A percentile compares a stretch with the other conserved stretches of the same genome.
These are phyloP conservation scores for Periglandula ipomoeae DNA, from an alignment of 2,329 filamentous ascomycete species.

Conservation along the genomic window DNA sequence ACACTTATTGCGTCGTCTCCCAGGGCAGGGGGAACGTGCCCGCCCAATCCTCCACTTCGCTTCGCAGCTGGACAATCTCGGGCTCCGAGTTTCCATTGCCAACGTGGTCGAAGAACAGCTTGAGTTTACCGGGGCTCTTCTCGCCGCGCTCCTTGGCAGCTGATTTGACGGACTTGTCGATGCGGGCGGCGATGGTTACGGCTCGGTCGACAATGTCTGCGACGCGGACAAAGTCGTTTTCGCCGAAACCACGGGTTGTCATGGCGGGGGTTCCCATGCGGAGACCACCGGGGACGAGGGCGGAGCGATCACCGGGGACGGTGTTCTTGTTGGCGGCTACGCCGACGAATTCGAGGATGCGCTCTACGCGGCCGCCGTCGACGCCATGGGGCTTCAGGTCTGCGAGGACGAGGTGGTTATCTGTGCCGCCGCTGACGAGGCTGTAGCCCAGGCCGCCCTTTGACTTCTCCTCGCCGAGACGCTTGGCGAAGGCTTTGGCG, in stretches of 20 bases:
- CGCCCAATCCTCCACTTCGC: constrained; percentile 72
- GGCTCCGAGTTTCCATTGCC: constrained; percentile 57
- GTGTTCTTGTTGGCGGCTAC: constrained; percentile 99
- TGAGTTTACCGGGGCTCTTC: constrained; percentile 56
- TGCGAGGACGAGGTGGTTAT: constrained; percentile 91
- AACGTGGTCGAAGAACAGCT: constrained; percentile 59
- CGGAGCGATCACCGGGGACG: constrained; percentile 88
- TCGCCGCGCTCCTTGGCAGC: constrained; percentile 58
- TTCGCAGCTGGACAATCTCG: constrained; percentile 63
- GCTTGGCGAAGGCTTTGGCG: constrained; percentile 72
- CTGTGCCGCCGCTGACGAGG: constrained; percentile 87
- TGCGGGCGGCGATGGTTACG: constrained; percentile 66
- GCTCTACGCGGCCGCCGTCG: constrained; percentile 83
- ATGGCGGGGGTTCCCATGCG: constrained; percentile 95
- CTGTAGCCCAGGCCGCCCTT: constrained; percentile 75
- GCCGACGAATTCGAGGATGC: constrained; percentile 82
- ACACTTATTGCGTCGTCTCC: constrained; percentile 32
- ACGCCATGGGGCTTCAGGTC: constrained; percentile 84
- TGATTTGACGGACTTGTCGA: constrained; percentile 65
- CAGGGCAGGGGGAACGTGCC: constrained; percentile 65
- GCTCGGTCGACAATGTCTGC: constrained; percentile 79
- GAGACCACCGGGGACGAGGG: constrained; percentile 84
- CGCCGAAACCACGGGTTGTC: constrained; percentile 89
- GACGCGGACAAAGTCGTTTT: constrained; percentile 79
- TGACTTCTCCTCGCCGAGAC: constrained; percentile 57